Evolutionary conservation across 768 basidiomycete species (phyloP).

Genomic region (Rubroboletus satanas): DNA sequence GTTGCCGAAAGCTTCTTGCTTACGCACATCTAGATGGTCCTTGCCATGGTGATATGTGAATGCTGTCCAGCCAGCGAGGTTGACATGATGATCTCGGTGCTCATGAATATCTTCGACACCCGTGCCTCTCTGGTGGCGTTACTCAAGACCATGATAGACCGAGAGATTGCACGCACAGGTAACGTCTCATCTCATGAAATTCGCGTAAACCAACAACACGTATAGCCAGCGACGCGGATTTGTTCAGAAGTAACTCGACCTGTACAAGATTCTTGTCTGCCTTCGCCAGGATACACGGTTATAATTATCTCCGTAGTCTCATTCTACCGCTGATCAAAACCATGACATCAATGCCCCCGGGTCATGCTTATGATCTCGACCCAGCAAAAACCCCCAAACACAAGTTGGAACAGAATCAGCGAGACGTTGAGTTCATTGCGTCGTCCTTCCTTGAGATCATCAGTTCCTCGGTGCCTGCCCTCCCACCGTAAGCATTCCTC

Average conservation of each 20-base stretch:
- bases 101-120: slow-evolving; percentile 84
- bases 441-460: slow-evolving; percentile 74
- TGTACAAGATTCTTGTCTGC: slow-evolving; percentile 83
- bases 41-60: slow-evolving; percentile 85
- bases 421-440: slow-evolving; percentile 69
- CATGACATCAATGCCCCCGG: slow-evolving; percentile 68
- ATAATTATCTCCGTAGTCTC: slow-evolving; percentile 81
- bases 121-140: slow-evolving; percentile 66
- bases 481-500: slow-evolving; percentile 63
- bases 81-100: slow-evolving; percentile 78
- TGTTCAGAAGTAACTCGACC: slow-evolving; percentile 87
- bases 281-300: slow-evolving; percentile 87
- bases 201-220: slow-evolving; percentile 1
- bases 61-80: slow-evolving; percentile 75
- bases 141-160: slow-evolving; percentile 80
- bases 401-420: slow-evolving; percentile 62
- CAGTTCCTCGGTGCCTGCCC: slow-evolving; percentile 58
- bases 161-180: slow-evolving; percentile 80
- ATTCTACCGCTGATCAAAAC: slow-evolving; percentile 73
- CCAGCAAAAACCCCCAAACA: slow-evolving; percentile 56
- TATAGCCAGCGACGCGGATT: slow-evolving; percentile 71
- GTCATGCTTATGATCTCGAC: slow-evolving; percentile 76
- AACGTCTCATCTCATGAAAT: slow-evolving; percentile 8
- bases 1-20: neutral
- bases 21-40: slow-evolving; percentile 50